phyloP scores from a whole-genome alignment of 2,329 filamentous ascomycete genomes.

The Pseudogymnoascus verrucosus region DNA sequence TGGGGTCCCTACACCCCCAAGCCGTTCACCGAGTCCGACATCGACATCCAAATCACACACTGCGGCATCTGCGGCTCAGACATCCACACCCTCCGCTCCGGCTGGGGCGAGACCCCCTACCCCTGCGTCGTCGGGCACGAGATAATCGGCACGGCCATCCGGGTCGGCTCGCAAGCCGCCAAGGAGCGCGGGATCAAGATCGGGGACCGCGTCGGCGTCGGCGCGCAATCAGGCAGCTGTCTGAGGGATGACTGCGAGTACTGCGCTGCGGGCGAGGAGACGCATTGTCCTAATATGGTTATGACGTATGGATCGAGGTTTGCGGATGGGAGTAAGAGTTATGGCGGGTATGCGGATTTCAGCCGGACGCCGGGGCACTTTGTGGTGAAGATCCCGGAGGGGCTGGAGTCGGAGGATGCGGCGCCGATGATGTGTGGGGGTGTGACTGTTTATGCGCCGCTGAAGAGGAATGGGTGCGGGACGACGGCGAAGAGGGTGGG shows the following conservation, averaged over 20 bases:
- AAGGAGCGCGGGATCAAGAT: constrained; percentile 31
- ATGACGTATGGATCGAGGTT: constrained; percentile 16
- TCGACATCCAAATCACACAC: constrained; percentile 40
- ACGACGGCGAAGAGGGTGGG: constrained; percentile 57
- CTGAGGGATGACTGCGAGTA: constrained; percentile 23
- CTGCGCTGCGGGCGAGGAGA: constrained; percentile 22
- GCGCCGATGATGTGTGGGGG: constrained; percentile 70
- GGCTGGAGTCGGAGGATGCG: constrained; percentile 37
- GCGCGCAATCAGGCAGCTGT: constrained; percentile 38
- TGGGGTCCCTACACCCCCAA: constrained; percentile 27
- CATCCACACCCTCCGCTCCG: constrained; percentile 20
- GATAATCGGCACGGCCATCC: constrained; percentile 36
- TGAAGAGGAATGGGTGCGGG: constrained; percentile 56
- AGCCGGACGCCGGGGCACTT: constrained; percentile 48
- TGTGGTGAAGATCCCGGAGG: constrained; percentile 45
- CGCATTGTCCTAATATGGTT: constrained; percentile 20
- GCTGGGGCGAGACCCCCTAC: constrained; percentile 20
- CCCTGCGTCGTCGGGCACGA: constrained; percentile 37
- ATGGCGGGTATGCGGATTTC: constrained; percentile 19
- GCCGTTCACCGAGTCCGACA: constrained; percentile 29
- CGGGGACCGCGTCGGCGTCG: constrained; percentile 44
- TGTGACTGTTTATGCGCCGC: constrained; percentile 61
- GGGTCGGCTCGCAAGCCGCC: constrained; percentile 27
- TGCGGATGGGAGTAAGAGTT: constrained; percentile 16
- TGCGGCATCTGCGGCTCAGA: constrained; percentile 38